Percentiles rank a stretch among this genome's conserved stretches.
These are phyloP conservation scores for Eremochloa ophiuroides DNA, from an alignment of 176 grass and related monocot genomes.

Conservation along the genomic window DNA sequence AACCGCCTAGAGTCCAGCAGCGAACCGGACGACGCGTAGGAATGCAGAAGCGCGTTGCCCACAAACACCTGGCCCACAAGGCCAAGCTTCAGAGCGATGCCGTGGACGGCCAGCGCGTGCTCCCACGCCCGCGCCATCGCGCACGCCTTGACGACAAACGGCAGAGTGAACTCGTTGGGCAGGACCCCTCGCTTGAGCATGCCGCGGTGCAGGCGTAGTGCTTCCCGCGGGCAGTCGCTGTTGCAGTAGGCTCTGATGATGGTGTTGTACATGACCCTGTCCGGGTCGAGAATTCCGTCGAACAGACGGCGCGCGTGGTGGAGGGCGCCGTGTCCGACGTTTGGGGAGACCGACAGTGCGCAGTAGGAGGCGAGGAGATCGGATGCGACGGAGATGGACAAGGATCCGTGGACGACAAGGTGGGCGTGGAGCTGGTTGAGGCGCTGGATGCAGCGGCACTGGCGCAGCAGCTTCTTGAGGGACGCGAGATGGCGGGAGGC, in stretches of 20 bases:
- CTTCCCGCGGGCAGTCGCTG: constrained; percentile 1
- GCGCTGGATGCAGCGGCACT: constrained; percentile 10
- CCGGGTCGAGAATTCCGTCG: constrained; percentile 24
- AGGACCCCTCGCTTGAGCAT: constrained; percentile 12
- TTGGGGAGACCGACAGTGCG: not conserved
- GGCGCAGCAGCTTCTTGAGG: constrained; percentile 10
- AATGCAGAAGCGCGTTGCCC: constrained; percentile 28
- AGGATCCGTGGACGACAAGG: not conserved
- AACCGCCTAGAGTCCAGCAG: constrained; percentile 11
- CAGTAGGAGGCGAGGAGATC: constrained; percentile 37
- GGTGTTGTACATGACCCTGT: constrained; percentile 31
- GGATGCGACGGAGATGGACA: not conserved
- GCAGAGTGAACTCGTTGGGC: constrained; percentile 45
- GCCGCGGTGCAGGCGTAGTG: not conserved
- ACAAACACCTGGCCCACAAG: constrained; percentile 29
- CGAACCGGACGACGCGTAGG: not conserved
- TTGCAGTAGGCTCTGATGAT: constrained; percentile 29
- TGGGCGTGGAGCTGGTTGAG: constrained; percentile 42
- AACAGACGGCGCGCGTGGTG: constrained; percentile 13
- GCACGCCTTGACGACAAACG: constrained; percentile 39
- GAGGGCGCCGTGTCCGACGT: not conserved
- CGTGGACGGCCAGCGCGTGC: constrained; percentile 11
- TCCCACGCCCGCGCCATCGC: not conserved
- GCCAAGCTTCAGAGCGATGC: constrained; percentile 22
- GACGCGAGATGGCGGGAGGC: not conserved